Base-by-base conservation (phyloP, 768 basidiomycete genomes). In the Russula compacta region DNA sequence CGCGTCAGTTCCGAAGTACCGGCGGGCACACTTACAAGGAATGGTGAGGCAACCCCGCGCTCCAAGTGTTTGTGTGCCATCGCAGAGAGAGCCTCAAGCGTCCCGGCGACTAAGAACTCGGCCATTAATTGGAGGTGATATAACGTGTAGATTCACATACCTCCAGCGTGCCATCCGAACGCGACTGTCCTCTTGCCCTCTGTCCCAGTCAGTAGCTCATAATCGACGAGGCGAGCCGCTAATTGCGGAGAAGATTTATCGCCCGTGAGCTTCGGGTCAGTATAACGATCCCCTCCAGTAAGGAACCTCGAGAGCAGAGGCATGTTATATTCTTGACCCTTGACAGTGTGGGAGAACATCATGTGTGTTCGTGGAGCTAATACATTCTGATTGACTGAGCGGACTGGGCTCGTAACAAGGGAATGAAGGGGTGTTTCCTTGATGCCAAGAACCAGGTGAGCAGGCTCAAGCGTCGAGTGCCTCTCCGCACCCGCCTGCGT, bases 161-260 rank as follows among this genome's bases (percentile, higher is more conserved):
- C 87, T 72, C 94, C 94, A 0, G 94, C 94, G 67, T 87, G 92
- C 85, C 86, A 93, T 1, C 93, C 94, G 74, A 97, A 95, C 0
- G 86, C 92, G 17, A 94, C 90, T 0, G 87, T 88, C 21, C 94
- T 77, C 70, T 87, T 87, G 4, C 86, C 88, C 29, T 76, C 74
- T 5, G 70, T 63, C 24, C 74, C 80, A 2, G 83, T 87, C 29
- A 97, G 73, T 3, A 94, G 80, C 68, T 97, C 94, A 67, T 91
- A 94, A 71, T 97, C 94, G 56, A 97, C 79, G 14, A 95, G 72
- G 2, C 80, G 76, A 1, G 85, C 81, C 5, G 76, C 69, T 39
- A 69, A 52, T 9, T 61, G 55, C 12, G 60, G 49, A 40, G 38
- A 29, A 24, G 38, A 48, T n/a, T 49, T 42, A 10, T 56, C 55